Base-by-base conservation (phyloP, 768 basidiomycete species). In the Tricholoma bakamatsutake region DNA sequence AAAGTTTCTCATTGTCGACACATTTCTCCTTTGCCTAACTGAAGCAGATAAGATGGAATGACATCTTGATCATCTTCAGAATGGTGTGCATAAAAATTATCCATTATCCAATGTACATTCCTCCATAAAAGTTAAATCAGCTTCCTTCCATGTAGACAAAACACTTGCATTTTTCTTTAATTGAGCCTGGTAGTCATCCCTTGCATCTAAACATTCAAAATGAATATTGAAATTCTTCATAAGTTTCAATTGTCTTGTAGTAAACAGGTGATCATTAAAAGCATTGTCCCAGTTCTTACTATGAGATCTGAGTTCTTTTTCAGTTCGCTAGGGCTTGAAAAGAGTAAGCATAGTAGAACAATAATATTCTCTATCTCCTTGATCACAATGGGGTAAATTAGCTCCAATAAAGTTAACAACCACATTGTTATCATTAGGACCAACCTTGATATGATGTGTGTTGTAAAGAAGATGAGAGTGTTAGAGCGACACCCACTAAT, bases 351-450 rank as follows among this genome's bases (percentile, higher is more conserved):
- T 40, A 18, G 69, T 64, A 10, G 35, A 37, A 45, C 67, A 72
- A 45, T 71, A 72, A 48, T 61, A 70, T 28, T 69, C 68, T 3
- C 62, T 43, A 55, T 67, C 67, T 1, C 67, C 69, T 57, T 62
- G 43, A 48, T 72, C 71, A 37, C 21, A 46, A 28, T 66, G n/a
- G 0, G 71, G 50, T 21, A 72, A 51, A 1, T 56, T 27, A 1
- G 63, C 64, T 7, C 70, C 69, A 5, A 67, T 27, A 57, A 73
- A 69, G 33, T 71, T 70, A 0, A 65, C 66, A 10, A 70, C 37
- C 7, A 34, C 61, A 31, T 42, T 15, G 57, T 56, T 53, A 27
- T 57, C 33, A 50, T 40, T 4, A 17, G 39, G 39, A 18, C 39
- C 39, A 40, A 18, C 17, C 3, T 18, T 30, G 12, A 34, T 37